A percentile compares a stretch with the other conserved stretches of the same genome.
These are phyloP conservation scores for Ophiostoma ulmi DNA, from an alignment of 2,329 filamentous ascomycete genomes.

Conservation along the genomic window DNA sequence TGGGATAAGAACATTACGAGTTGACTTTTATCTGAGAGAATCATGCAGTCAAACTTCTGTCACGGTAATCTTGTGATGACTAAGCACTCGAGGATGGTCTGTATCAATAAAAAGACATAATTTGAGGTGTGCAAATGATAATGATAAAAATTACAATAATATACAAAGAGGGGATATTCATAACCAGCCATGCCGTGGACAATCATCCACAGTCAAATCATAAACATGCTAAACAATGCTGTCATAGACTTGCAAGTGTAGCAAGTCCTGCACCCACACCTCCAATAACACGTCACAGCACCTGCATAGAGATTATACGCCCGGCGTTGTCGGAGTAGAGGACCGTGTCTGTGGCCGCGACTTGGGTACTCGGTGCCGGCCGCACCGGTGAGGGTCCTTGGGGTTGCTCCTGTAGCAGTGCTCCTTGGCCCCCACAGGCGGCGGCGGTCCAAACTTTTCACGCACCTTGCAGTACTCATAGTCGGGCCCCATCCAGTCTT, in stretches of 20 bases:
- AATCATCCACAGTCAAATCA: neutral
- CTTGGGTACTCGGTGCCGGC: slow-evolving; percentile 45
- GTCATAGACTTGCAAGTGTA: no score
- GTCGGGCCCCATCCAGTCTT: slow-evolving; percentile 52
- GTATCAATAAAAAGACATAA: no score
- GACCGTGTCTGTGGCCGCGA: slow-evolving; percentile 26
- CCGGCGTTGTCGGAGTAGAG: neutral
- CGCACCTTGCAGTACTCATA: slow-evolving; percentile 58
- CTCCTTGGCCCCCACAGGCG: slow-evolving; percentile 43
- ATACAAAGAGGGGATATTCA: neutral
- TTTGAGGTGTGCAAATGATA: neutral
- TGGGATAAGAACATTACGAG: no score
- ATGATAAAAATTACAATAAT: neutral
- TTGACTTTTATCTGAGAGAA: no score
- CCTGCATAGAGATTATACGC: neutral
- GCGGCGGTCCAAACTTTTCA: slow-evolving; percentile 50
- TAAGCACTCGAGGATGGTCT: no score
- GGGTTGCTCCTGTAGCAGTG: slow-evolving; percentile 58
- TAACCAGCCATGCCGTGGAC: neutral
- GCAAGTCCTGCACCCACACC: no score
- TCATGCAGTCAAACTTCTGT: no score
- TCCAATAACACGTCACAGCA: neutral
- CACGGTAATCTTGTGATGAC: no score
- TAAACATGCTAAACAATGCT: neutral
- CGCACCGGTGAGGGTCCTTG: slow-evolving; percentile 53